Percentiles rank a stretch among this genome's conserved stretches.
Evolutionary conservation across 2,329 filamentous ascomycete genomes (phyloP).

Genomic region (Basipetospora sp.): DNA sequence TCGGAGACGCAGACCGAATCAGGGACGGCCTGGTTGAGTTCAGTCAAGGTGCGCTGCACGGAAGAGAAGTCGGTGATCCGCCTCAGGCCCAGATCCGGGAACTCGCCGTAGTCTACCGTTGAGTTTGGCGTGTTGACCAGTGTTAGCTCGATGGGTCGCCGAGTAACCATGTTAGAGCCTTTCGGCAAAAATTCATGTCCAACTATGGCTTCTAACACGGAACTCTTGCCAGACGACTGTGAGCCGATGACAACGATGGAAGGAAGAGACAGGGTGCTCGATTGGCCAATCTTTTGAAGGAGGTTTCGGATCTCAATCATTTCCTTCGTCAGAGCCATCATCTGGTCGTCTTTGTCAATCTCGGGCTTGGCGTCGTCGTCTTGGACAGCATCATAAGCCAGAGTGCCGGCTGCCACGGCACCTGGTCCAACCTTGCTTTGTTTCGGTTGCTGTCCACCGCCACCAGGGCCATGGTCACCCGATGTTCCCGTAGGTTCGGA

Average conservation of each 20-base stretch:
- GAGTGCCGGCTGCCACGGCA: conserved; percentile 42
- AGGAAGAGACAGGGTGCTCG: conserved; percentile 70
- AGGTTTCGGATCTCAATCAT: conserved; percentile 98
- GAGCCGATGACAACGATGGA: conserved; percentile 99
- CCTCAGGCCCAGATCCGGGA: conserved; percentile 76
- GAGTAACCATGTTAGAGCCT: conserved; percentile 96
- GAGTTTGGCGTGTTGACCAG: conserved; percentile 87
- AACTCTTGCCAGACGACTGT: conserved; percentile 95
- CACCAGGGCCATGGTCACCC: conserved; percentile 26
- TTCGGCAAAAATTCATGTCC: conserved; percentile 96
- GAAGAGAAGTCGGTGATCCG: conserved; percentile 84
- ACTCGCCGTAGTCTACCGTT: conserved; percentile 83
- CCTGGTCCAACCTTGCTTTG: conserved; percentile 47
- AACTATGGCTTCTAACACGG: conserved; percentile 89
- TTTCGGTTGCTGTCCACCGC: conserved; percentile 35
- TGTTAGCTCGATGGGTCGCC: conserved; percentile 87
- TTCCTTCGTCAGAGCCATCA: conserved; percentile 98
- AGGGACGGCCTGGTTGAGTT: conserved; percentile 85
- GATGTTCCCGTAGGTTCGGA: conserved; percentile 19
- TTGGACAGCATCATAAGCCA: conserved; percentile 50
- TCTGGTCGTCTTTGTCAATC: conserved; percentile 66
- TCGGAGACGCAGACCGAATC: conserved; percentile 86
- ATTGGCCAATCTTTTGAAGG: conserved; percentile 81
- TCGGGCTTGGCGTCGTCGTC: conserved; percentile 39
- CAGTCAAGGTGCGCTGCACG: conserved; percentile 85